These are phyloP conservation scores for Auriscalpium vulgare DNA, from an alignment of 768 basidiomycete genomes.

Conservation along the genomic window DNA sequence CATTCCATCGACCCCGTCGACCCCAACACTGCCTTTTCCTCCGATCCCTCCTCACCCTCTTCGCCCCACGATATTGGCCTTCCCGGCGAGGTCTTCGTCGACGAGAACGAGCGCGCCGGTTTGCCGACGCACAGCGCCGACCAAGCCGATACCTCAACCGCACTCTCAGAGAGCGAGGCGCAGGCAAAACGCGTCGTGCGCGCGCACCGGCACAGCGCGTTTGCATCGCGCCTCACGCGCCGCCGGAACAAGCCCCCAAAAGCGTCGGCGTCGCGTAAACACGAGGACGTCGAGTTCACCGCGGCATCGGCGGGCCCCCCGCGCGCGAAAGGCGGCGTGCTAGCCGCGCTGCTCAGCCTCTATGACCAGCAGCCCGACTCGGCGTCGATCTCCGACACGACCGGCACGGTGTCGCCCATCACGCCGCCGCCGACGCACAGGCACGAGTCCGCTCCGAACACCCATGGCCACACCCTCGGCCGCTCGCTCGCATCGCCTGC, in stretches of 20 bases:
- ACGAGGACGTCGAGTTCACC: conserved; percentile 8
- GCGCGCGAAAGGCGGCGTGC: conserved; percentile 39
- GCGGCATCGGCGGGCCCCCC: conserved; percentile 14
- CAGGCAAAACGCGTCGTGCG: conserved; percentile 37
- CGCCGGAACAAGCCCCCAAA: neutral
- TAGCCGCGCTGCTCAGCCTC: conserved; percentile 57
- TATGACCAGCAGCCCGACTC: conserved; percentile 36
- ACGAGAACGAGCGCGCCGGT: conserved; percentile 56
- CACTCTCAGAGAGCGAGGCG: conserved; percentile 11
- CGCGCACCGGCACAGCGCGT: conserved; percentile 25
- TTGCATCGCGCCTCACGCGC: conserved; percentile 1
- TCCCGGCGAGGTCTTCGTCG: conserved; percentile 51
- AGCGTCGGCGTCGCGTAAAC: neutral
- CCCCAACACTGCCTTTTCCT: conserved; percentile 11
- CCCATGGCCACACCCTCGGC: neutral
- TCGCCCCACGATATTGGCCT: conserved; percentile 20
- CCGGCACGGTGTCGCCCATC: conserved; percentile 18
- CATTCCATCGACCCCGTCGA: neutral
- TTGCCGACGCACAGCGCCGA: conserved; percentile 39
- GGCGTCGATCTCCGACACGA: conserved; percentile 4
- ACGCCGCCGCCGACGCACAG: conserved; percentile 16
- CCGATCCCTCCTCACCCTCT: conserved; percentile 5
- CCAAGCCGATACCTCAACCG: conserved; percentile 8
- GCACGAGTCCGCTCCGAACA: neutral
- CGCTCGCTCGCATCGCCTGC: neutral